Percentiles rank a stretch among this genome's conserved stretches.
Conservation (phyloP, 257 asterid species). For the Ligustrum vulgare region DNA sequence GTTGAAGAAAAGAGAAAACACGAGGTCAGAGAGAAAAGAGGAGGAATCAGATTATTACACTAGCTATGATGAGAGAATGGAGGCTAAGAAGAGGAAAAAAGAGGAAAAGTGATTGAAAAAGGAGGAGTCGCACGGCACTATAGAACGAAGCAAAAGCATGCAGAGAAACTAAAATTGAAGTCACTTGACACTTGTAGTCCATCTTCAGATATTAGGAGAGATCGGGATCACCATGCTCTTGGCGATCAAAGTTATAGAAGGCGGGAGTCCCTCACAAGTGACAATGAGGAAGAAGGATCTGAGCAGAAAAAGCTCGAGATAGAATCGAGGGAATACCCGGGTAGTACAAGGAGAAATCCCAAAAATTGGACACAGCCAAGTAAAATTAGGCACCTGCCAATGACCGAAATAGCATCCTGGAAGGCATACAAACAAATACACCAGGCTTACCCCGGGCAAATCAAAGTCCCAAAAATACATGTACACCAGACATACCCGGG, state of each 20-base stretch:
- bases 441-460: too few relatives aligned
- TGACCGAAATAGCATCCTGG: too few relatives aligned
- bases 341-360: too few relatives aligned
- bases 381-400: too few relatives aligned
- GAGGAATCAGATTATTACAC: slow-evolving; percentile 58
- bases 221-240: slow-evolving; percentile 36
- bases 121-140: slow-evolving; percentile 74
- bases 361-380: too few relatives aligned
- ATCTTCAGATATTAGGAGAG: slow-evolving; percentile 49
- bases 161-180: slow-evolving; percentile 59
- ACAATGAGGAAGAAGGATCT: slow-evolving; percentile 44
- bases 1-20: slow-evolving; percentile 65
- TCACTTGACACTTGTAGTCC: slow-evolving; percentile 49
- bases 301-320: slow-evolving; percentile 86
- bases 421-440: too few relatives aligned
- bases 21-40: slow-evolving; percentile 48
- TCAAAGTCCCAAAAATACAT: too few relatives aligned
- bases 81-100: slow-evolving; percentile 72
- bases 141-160: slow-evolving; percentile 60
- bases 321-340: slow-evolving; percentile 90
- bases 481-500: too few relatives aligned
- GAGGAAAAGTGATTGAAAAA: slow-evolving; percentile 72
- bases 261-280: slow-evolving; percentile 32
- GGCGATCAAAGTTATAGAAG: slow-evolving; percentile 51
- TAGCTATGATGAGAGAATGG: slow-evolving; percentile 73